A percentile compares a stretch with the other conserved stretches of the same genome.
Conservation (phyloP, 2,329 filamentous ascomycete species). For the Pleurostoma richardsiae region DNA sequence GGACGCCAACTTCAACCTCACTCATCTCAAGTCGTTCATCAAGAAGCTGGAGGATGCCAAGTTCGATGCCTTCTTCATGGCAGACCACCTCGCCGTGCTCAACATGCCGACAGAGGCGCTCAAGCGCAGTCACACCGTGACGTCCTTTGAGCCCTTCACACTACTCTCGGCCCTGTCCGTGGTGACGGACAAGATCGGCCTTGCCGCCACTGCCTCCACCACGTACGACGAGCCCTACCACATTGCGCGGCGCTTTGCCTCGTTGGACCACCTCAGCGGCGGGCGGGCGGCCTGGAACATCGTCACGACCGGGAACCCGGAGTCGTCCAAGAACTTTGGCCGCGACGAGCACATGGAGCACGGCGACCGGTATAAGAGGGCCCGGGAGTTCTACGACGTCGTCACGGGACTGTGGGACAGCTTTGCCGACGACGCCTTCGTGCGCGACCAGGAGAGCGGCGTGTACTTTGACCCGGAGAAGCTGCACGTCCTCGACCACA, state of each 20-base stretch:
- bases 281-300: slow-evolving; percentile 51
- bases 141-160: slow-evolving; percentile 52
- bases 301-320: slow-evolving; percentile 47
- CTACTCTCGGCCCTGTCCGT: slow-evolving; percentile 42
- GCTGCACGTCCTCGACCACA: slow-evolving; percentile 46
- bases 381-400: slow-evolving; percentile 47
- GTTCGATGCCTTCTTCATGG: slow-evolving; percentile 54
- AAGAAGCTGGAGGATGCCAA: slow-evolving; percentile 48
- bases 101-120: slow-evolving; percentile 54
- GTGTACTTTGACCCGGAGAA: slow-evolving; percentile 45
- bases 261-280: slow-evolving; percentile 44
- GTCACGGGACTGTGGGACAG: slow-evolving; percentile 49
- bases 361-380: slow-evolving; percentile 42
- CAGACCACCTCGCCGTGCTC: slow-evolving; percentile 46
- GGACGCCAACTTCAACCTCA: slow-evolving; percentile 54
- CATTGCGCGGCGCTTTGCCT: slow-evolving; percentile 47
- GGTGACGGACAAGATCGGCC: slow-evolving; percentile 43
- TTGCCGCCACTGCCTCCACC: slow-evolving; percentile 48
- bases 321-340: slow-evolving; percentile 47
- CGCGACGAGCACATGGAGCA: slow-evolving; percentile 44
- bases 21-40: slow-evolving; percentile 46
- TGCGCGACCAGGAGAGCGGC: slow-evolving; percentile 39
- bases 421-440: slow-evolving; percentile 51
- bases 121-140: slow-evolving; percentile 52
- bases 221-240: slow-evolving; percentile 52